Percentiles rank a stretch among this genome's conserved stretches.
phyloP scores from a whole-genome alignment of 768 basidiomycete species.

The Rhodotorula taiwanensis region DNA sequence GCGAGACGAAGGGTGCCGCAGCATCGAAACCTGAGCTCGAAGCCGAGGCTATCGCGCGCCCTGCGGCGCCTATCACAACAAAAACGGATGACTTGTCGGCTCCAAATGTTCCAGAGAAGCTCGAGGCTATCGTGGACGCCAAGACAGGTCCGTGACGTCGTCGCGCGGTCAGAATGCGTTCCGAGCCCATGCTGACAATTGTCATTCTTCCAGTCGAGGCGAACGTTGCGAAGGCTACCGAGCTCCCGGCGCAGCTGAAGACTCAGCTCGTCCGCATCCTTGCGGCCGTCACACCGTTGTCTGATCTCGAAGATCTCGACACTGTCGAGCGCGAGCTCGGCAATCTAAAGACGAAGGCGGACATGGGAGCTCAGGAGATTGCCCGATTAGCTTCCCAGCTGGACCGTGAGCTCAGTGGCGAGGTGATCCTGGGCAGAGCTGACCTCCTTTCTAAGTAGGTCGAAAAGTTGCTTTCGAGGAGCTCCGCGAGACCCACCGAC shows the following conservation, averaged over 20 bases:
- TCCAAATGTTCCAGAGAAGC: too few species aligned
- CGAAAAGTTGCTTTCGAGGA: constrained; percentile 81
- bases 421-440: background rate
- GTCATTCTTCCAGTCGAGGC: too few species aligned
- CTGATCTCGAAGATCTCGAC: constrained; percentile 58
- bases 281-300: constrained; percentile 60
- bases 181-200: too few species aligned
- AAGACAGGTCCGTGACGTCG: too few species aligned
- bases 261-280: constrained; percentile 62
- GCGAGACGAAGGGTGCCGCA: too few species aligned
- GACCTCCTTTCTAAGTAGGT: constrained; percentile 50
- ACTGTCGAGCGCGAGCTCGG: constrained; percentile 68
- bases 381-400: constrained; percentile 66
- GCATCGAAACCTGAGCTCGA: too few species aligned
- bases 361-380: constrained; percentile 55
- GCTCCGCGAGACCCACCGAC: constrained; percentile 69
- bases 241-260: constrained; percentile 64
- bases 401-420: constrained; percentile 53
- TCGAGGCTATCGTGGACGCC: too few species aligned
- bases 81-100: too few species aligned
- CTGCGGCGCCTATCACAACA: too few species aligned
- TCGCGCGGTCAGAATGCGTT: too few species aligned
- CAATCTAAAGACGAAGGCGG: constrained; percentile 57
- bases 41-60: too few species aligned
- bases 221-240: too few species aligned